A percentile compares a stretch with the other conserved stretches of the same genome.
Conservation (phyloP, 169 alveolate species). For the Cryptosporidium andersoni region DNA sequence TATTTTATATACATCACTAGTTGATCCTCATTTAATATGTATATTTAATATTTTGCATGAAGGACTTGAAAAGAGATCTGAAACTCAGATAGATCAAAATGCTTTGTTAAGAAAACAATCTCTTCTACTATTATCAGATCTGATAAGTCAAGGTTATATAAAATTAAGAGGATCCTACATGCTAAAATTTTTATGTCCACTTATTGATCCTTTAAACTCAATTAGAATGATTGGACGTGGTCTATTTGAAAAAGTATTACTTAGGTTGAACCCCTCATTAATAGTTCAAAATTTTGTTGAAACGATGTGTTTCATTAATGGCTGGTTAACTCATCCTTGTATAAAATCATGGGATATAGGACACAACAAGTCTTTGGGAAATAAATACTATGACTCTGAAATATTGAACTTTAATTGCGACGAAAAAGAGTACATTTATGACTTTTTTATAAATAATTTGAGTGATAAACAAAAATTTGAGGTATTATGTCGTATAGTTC, state of each 20-base stretch:
- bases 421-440: slow-evolving; percentile 34
- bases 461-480: slow-evolving; percentile 66
- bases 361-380: neutral
- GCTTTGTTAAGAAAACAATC: slow-evolving; percentile 40
- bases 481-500: slow-evolving; percentile 27
- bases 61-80: neutral
- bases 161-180: slow-evolving; percentile 58
- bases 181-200: slow-evolving; percentile 16
- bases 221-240: slow-evolving; percentile 61
- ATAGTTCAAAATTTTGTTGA: slow-evolving; percentile 64
- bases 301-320: slow-evolving; percentile 43
- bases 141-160: slow-evolving; percentile 66
- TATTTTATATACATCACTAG: slow-evolving; percentile 53
- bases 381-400: neutral
- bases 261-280: slow-evolving; percentile 13
- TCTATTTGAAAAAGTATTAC: slow-evolving; percentile 39
- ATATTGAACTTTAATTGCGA: slow-evolving; percentile 5
- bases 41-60: slow-evolving; percentile 17
- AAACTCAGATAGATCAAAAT: neutral
- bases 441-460: slow-evolving; percentile 26
- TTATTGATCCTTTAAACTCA: slow-evolving; percentile 23
- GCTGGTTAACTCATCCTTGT: slow-evolving; percentile 60
- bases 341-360: slow-evolving; percentile 29
- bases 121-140: slow-evolving; percentile 30
- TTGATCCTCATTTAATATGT: slow-evolving; percentile 51